phyloP scores from a whole-genome alignment of 1,284 basidiomycete species.

The Cryptococcus depauperatus region DNA sequence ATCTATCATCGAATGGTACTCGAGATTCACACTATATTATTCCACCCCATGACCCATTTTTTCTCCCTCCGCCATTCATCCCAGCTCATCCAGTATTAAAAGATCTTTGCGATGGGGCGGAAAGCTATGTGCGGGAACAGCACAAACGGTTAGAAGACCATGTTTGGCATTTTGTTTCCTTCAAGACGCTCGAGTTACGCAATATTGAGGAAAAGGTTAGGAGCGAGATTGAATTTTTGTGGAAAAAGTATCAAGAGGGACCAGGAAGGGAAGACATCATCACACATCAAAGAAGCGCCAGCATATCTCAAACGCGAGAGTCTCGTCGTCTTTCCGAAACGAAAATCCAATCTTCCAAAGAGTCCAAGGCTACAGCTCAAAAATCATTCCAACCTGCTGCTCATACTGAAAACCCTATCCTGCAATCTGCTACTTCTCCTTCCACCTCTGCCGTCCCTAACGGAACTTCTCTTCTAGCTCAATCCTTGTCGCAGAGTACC shows the following conservation, averaged over 20 bases:
- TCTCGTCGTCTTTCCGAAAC: neutral
- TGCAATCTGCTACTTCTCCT: constrained; percentile 7
- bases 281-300: constrained; percentile 7
- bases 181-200: constrained; percentile 30
- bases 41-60: constrained; percentile 42
- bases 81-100: constrained; percentile 43
- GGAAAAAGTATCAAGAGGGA: constrained; percentile 32
- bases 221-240: constrained; percentile 39
- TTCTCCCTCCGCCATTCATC: constrained; percentile 47
- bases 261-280: constrained; percentile 24
- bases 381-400: neutral
- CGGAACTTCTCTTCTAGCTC: constrained; percentile 26
- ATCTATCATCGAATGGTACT: neutral
- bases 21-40: constrained; percentile 20
- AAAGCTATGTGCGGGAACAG: constrained; percentile 21
- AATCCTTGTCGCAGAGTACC: constrained; percentile 31
- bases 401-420: constrained; percentile 6
- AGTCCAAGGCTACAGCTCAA: too few species aligned
- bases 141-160: constrained; percentile 33
- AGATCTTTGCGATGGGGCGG: constrained; percentile 33
- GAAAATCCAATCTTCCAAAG: too few species aligned
- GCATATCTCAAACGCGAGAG: constrained; percentile 7
- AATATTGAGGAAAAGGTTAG: constrained; percentile 35
- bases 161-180: constrained; percentile 28
- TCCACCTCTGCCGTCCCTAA: constrained; percentile 4